phyloP scores from a whole-genome alignment of 2,329 filamentous ascomycete genomes.

The Cladorrhinum sp. region DNA sequence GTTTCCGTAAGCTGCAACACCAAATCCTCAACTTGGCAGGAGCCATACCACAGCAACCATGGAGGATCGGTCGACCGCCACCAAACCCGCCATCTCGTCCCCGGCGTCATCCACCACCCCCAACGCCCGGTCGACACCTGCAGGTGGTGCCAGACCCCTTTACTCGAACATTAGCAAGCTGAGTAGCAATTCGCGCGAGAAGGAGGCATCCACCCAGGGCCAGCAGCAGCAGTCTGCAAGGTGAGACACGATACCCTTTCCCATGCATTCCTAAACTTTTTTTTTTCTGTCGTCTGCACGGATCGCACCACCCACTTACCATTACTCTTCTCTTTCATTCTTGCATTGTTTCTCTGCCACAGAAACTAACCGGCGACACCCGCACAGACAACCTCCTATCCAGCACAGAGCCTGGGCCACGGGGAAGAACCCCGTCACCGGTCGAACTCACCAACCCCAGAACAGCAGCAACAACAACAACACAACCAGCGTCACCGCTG shows the following conservation, averaged over 20 bases:
- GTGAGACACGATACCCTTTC: slow-evolving; percentile 33
- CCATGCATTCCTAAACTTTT: slow-evolving; percentile 21
- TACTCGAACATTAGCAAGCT: slow-evolving; percentile 33
- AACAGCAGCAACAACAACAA: slow-evolving; percentile 24
- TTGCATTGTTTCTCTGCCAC: slow-evolving; percentile 10
- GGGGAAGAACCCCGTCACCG: slow-evolving; percentile 34
- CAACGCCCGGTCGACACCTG: slow-evolving; percentile 24
- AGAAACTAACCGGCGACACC: slow-evolving; percentile 5
- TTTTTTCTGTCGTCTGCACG: slow-evolving; percentile 10
- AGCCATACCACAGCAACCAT: slow-evolving; percentile 25
- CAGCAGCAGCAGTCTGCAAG: slow-evolving; percentile 30
- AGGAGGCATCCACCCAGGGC: slow-evolving; percentile 22
- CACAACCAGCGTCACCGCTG: slow-evolving; percentile 22
- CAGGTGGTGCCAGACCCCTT: slow-evolving; percentile 25
- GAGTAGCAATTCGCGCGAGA: slow-evolving; percentile 29
- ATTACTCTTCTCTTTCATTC: slow-evolving; percentile 15
- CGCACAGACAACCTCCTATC: slow-evolving; percentile 31
- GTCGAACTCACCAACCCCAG: slow-evolving; percentile 28
- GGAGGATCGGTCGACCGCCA: slow-evolving; percentile 30
- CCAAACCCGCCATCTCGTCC: slow-evolving; percentile 25
- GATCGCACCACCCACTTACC: slow-evolving; percentile 13
- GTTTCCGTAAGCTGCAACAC: slow-evolving; percentile 25
- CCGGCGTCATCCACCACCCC: neutral
- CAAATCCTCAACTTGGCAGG: slow-evolving; percentile 21
- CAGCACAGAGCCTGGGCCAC: slow-evolving; percentile 34